These are phyloP conservation scores for Skeletonema tropicum DNA, from an alignment of 108 stramenopile genomes.

Conservation along the genomic window DNA sequence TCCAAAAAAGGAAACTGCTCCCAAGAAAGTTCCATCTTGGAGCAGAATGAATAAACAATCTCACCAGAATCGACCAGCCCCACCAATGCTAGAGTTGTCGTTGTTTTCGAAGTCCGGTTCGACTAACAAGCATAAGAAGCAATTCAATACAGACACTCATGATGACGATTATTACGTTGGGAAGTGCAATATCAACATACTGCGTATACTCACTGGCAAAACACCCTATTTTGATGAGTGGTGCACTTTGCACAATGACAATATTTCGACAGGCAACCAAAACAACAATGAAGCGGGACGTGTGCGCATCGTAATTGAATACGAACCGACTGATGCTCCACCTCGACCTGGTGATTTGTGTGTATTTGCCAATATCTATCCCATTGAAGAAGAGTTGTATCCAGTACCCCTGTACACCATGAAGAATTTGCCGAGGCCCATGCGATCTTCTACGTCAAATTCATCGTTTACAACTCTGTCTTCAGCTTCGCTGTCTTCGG, in stretches of 20 bases:
- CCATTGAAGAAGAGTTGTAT: slow-evolving; percentile 62
- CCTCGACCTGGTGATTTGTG: slow-evolving; percentile 74
- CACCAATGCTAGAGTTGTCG: slow-evolving; percentile 44
- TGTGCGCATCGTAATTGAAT: slow-evolving; percentile 80
- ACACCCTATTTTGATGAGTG: slow-evolving; percentile 69
- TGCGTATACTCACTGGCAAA: slow-evolving; percentile 70
- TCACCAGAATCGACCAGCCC: slow-evolving; percentile 59
- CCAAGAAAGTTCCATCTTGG: slow-evolving; percentile 2
- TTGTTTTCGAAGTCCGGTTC: slow-evolving; percentile 39
- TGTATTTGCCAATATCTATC: slow-evolving; percentile 69
- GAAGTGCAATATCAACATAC: slow-evolving; percentile 68
- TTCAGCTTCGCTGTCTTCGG: slow-evolving; percentile 9
- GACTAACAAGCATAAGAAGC: slow-evolving; percentile 7
- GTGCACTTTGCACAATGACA: slow-evolving; percentile 43
- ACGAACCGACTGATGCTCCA: slow-evolving; percentile 70
- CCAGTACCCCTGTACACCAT: slow-evolving; percentile 54
- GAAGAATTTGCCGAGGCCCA: not conserved
- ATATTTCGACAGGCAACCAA: slow-evolving; percentile 29
- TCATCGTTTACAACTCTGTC: slow-evolving; percentile 12
- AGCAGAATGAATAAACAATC: slow-evolving; percentile 19
- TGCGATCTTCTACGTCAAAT: not conserved
- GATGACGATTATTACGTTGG: slow-evolving; percentile 69
- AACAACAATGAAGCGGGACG: slow-evolving; percentile 32
- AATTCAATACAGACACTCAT: not conserved
- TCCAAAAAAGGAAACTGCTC: not conserved